Evolutionary conservation across 192 early-diverging fungal species (phyloP).

Genomic region (Coemansia umbellata): DNA sequence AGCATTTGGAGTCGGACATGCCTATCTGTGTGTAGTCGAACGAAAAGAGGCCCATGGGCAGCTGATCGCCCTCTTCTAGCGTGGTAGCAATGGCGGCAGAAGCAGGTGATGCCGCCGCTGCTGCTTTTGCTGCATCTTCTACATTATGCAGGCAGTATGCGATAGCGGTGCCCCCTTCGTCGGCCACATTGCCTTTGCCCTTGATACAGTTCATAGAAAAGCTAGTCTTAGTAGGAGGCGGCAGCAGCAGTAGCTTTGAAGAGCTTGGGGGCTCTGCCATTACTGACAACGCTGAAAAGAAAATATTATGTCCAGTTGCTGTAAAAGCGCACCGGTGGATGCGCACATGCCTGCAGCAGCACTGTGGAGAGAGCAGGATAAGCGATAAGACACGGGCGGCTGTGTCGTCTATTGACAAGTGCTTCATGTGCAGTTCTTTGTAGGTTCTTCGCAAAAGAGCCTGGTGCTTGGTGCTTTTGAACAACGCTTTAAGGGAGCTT

Average conservation of each 20-base stretch:
- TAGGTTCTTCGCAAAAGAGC: conserved; percentile 10
- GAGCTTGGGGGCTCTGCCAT: conserved; percentile 9
- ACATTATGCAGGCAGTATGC: neutral
- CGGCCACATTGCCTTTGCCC: neutral
- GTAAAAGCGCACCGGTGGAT: conserved; percentile 30
- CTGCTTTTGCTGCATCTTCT: neutral
- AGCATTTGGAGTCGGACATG: conserved; percentile 11
- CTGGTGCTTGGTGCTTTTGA: conserved; percentile 8
- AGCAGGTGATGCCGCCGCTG: neutral
- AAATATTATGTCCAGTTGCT: conserved; percentile 17
- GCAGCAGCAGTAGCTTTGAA: neutral
- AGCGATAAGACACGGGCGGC: conserved; percentile 22
- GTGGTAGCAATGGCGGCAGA: too few species aligned
- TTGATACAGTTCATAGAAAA: too few species aligned
- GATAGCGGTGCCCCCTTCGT: neutral
- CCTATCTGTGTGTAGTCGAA: conserved; percentile 18
- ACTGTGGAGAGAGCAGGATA: conserved; percentile 24
- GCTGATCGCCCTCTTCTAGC: neutral
- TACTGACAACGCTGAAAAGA: conserved; percentile 31
- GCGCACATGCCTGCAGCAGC: conserved; percentile 16
- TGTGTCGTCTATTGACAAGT: conserved; percentile 16
- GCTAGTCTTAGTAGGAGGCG: neutral
- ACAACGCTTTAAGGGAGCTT: conserved; percentile 18
- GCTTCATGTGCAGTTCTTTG: conserved; percentile 3
- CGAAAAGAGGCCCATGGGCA: conserved; percentile 18